Conservation (phyloP, 495 filamentous ascomycete species). For the Aspergillus homomorphus region DNA sequence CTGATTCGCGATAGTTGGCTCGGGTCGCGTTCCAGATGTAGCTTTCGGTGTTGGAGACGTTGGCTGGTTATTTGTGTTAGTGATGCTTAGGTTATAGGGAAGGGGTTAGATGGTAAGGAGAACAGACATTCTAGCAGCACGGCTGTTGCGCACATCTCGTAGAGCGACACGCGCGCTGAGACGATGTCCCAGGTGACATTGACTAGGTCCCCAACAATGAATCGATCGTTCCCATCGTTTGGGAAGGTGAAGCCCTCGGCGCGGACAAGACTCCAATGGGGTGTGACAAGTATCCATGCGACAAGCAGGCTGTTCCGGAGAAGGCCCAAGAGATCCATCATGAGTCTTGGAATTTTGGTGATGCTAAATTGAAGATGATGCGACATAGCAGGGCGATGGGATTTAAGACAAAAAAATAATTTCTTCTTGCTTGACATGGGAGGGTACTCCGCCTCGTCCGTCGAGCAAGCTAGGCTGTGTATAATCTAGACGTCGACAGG, state of each 20-base stretch:
- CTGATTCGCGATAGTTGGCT: conserved; percentile 13
- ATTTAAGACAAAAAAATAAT: too few species aligned
- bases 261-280: not conserved
- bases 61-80: not conserved
- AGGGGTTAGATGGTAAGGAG: too few species aligned
- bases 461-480: too few species aligned
- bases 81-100: not conserved
- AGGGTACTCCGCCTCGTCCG: too few species aligned
- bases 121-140: not conserved
- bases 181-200: conserved; percentile 18
- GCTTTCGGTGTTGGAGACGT: conserved; percentile 10
- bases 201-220: conserved; percentile 12
- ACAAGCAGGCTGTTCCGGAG: too few species aligned
- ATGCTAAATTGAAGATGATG: too few species aligned
- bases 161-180: conserved; percentile 9
- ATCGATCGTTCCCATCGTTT: not conserved
- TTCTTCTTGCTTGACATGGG: too few species aligned
- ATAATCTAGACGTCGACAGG: too few species aligned
- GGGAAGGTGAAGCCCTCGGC: conserved; percentile 15
- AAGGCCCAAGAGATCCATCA: too few species aligned
- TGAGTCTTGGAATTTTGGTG: too few species aligned
- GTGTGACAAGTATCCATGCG: too few species aligned
- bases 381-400: too few species aligned
- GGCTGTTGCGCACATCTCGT: conserved; percentile 6
- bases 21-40: conserved; percentile 20